phyloP scores from a whole-genome alignment of 2,329 filamentous ascomycete species.

The Aureobasidium musti region DNA sequence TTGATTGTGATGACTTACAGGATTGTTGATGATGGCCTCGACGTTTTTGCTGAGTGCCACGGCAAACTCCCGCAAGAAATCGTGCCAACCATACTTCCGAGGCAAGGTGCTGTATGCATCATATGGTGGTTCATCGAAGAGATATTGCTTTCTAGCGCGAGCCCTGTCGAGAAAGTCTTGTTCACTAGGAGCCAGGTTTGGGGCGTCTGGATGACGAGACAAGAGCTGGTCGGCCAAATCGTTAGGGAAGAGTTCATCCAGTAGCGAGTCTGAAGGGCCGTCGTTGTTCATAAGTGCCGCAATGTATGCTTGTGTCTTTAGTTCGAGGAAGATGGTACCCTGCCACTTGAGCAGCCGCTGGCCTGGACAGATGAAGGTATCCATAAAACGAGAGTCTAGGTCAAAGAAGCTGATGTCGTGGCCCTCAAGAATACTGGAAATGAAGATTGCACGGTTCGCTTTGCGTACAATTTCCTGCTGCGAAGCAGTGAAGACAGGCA shows the following conservation, averaged over 20 bases:
- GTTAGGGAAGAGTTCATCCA: conserved; percentile 62
- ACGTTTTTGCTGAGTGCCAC: conserved; percentile 61
- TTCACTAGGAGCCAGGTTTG: conserved; percentile 58
- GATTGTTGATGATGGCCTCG: conserved; percentile 46
- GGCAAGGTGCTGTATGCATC: conserved; percentile 53
- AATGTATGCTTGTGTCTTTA: conserved; percentile 69
- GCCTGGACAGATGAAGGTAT: conserved; percentile 64
- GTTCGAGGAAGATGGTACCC: conserved; percentile 61
- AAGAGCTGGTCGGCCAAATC: conserved; percentile 58
- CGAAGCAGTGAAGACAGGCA: conserved; percentile 41
- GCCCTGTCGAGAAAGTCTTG: conserved; percentile 60
- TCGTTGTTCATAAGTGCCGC: conserved; percentile 61
- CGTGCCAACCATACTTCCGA: conserved; percentile 64
- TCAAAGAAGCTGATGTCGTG: conserved; percentile 66
- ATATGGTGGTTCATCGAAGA: conserved; percentile 52
- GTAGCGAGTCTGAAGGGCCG: conserved; percentile 56
- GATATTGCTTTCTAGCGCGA: conserved; percentile 57
- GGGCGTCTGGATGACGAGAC: conserved; percentile 56
- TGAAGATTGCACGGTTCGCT: conserved; percentile 66
- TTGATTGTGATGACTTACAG: conserved; percentile 28
- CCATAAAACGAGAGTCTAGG: conserved; percentile 63
- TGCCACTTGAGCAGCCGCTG: conserved; percentile 61
- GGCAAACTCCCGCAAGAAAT: conserved; percentile 62
- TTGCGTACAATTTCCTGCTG: conserved; percentile 63
- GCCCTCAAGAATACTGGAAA: conserved; percentile 61